Conservation (phyloP, 148 eudicot genomes). For the Drosera capensis region DNA sequence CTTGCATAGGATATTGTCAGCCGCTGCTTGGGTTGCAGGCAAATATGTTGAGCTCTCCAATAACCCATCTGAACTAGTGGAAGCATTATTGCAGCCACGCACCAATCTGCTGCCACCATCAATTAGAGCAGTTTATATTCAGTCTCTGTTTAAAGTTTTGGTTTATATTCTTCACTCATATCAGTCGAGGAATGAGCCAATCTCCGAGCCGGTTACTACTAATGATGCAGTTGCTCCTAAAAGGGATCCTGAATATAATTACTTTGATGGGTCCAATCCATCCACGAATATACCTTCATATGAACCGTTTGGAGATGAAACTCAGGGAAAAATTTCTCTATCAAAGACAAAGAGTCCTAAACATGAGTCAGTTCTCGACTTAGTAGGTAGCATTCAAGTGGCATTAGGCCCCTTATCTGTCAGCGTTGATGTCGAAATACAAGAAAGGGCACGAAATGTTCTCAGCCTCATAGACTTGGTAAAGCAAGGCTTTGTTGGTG, state of each 20-base stretch:
- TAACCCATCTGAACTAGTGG: slow-evolving; percentile 61
- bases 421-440: slow-evolving; percentile 69
- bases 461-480: slow-evolving; percentile 56
- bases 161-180: slow-evolving; percentile 48
- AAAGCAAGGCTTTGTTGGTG: slow-evolving; percentile 23
- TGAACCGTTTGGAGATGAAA: no score
- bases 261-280: slow-evolving; percentile 10
- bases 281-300: no score
- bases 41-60: slow-evolving; percentile 70
- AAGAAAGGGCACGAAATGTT: slow-evolving; percentile 60
- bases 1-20: slow-evolving; percentile 55
- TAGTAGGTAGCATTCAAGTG: slow-evolving; percentile 35
- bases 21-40: slow-evolving; percentile 84
- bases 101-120: slow-evolving; percentile 66
- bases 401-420: slow-evolving; percentile 36
- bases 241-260: neutral
- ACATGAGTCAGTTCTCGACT: slow-evolving; percentile 21
- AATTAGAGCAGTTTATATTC: slow-evolving; percentile 65
- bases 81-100: slow-evolving; percentile 84
- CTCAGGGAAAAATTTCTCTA: slow-evolving; percentile 1
- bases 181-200: slow-evolving; percentile 31
- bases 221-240: slow-evolving; percentile 4
- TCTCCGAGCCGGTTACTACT: slow-evolving; percentile 12
- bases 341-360: slow-evolving; percentile 5
- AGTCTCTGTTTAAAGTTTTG: slow-evolving; percentile 59